Percentiles rank a stretch among this genome's conserved stretches.
Conservation (phyloP, 2,329 filamentous ascomycete genomes). For the Neocatenulostroma microsporum region DNA sequence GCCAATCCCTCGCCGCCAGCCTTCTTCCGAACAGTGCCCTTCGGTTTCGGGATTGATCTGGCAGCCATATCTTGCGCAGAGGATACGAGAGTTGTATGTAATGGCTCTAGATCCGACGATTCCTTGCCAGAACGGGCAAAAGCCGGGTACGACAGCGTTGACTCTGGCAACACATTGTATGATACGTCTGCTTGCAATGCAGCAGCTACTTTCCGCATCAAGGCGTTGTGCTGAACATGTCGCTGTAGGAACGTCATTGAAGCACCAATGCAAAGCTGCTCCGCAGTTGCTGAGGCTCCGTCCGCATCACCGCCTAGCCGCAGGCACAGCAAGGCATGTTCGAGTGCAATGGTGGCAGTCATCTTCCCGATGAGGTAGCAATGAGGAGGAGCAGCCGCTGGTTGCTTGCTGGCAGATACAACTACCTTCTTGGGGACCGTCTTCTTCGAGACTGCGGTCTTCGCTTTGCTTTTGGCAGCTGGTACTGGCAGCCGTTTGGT, state of each 20-base stretch:
- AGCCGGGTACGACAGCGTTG: constrained; percentile 79
- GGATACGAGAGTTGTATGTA: too few species aligned
- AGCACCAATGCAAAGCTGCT: too few species aligned
- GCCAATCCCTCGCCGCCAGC: constrained; percentile 7
- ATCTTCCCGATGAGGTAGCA: too few species aligned
- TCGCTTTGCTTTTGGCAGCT: too few species aligned
- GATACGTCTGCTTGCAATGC: constrained; percentile 56
- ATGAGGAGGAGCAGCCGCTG: too few species aligned
- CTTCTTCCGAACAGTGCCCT: constrained; percentile 6
- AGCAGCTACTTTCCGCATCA: constrained; percentile 8
- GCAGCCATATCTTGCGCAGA: too few species aligned
- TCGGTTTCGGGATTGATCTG: neutral
- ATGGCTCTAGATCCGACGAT: constrained; percentile 1
- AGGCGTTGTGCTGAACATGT: constrained; percentile 1
- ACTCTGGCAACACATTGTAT: constrained; percentile 55
- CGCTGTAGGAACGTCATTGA: too few species aligned
- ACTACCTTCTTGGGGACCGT: too few species aligned
- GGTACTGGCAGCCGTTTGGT: too few species aligned
- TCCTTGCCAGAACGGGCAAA: constrained; percentile 30
- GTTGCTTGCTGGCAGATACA: neutral
- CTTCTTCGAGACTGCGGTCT: too few species aligned
- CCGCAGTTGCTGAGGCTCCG: too few species aligned
- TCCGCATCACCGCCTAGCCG: neutral
- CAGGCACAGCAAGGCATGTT: neutral
- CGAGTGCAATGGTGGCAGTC: neutral